These are phyloP conservation scores for Phytopythium litorale DNA, from an alignment of 352 stramenopile genomes.

Conservation along the genomic window DNA sequence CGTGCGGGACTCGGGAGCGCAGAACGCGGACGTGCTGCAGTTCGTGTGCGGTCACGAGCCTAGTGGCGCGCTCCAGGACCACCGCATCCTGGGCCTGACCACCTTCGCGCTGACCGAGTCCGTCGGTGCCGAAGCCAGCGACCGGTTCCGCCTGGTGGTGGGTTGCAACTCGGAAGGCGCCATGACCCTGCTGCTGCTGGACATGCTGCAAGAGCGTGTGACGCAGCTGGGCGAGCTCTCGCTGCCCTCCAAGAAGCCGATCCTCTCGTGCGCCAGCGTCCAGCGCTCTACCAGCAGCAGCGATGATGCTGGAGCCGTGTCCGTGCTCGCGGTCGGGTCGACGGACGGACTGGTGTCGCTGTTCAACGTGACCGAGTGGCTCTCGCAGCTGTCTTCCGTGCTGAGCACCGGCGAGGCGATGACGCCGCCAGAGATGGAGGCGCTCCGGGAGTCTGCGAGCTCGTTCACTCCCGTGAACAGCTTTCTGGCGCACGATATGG, in stretches of 20 bases:
- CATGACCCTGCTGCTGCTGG: constrained; percentile 57
- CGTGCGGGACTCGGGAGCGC: constrained; percentile 22
- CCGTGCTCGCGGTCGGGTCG: constrained; percentile 64
- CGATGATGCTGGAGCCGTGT: constrained; percentile 5
- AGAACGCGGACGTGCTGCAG: constrained; percentile 33
- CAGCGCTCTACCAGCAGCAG: constrained; percentile 12
- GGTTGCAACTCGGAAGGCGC: constrained; percentile 77
- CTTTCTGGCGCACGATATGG: constrained; percentile 85
- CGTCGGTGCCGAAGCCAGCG: background rate
- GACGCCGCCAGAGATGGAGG: constrained; percentile 5
- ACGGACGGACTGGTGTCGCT: constrained; percentile 80
- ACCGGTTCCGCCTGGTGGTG: constrained; percentile 46
- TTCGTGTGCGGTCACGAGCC: constrained; percentile 65
- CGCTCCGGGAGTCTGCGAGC: constrained; percentile 24
- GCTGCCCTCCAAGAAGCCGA: constrained; percentile 67
- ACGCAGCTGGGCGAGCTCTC: constrained; percentile 52
- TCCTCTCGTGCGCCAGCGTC: constrained; percentile 62
- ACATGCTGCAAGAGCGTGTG: constrained; percentile 24
- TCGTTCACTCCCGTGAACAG: constrained; percentile 31
- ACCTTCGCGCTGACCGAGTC: constrained; percentile 36
- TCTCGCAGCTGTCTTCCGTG: constrained; percentile 13
- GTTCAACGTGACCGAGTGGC: constrained; percentile 47
- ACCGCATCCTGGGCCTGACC: constrained; percentile 74
- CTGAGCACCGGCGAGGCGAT: background rate
- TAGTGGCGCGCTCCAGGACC: constrained; percentile 58